Percentiles rank a stretch among this genome's conserved stretches.
phyloP scores from a whole-genome alignment of 2,329 filamentous ascomycete species.

The Biscogniauxia mediterranea region DNA sequence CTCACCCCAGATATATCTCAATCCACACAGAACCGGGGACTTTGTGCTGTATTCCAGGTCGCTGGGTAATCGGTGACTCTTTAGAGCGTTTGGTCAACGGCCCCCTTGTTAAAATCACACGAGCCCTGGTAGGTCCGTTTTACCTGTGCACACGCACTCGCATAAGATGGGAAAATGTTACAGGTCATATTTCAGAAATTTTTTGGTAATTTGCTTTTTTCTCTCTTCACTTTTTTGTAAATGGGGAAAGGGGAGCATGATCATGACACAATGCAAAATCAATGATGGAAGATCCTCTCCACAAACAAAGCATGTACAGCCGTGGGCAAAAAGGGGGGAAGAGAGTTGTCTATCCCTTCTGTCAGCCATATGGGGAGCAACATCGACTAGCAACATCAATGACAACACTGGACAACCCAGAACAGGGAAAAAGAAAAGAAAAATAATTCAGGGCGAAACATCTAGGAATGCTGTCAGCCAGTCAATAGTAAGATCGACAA shows the following conservation, averaged over 20 bases:
- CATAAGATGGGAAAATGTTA: conserved; percentile 3
- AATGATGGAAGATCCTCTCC: background rate
- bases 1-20: background rate
- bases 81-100: background rate
- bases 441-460: background rate
- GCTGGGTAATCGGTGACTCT: background rate
- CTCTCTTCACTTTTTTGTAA: background rate
- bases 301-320: background rate
- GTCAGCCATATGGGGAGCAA: background rate
- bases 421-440: background rate
- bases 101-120: background rate
- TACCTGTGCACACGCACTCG: background rate
- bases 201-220: background rate
- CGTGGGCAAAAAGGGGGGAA: background rate
- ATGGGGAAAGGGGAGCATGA: background rate
- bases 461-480: background rate
- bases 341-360: background rate
- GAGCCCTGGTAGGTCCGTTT: background rate
- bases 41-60: background rate
- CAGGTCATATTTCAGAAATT: conserved; percentile 9
- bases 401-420: background rate
- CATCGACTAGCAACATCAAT: too few relatives aligned
- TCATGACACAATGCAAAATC: background rate
- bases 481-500: background rate
- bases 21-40: background rate